Base-by-base conservation (phyloP, 768 basidiomycete genomes). In the Tephrocybe sp. region DNA sequence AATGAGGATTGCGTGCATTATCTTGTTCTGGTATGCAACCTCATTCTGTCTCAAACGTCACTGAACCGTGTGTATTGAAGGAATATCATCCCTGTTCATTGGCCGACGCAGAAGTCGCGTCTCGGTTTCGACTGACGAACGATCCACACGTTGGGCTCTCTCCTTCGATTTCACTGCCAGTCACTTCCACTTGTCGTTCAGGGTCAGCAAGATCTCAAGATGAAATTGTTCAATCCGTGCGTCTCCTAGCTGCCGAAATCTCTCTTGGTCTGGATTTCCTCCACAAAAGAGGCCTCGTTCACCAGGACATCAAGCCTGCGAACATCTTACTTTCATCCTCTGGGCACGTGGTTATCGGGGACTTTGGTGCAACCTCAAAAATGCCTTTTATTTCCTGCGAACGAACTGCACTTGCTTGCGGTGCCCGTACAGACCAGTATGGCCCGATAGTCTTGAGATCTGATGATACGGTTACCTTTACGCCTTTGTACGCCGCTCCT, bases 301-400 rank as follows among this genome's bases (percentile, higher is more conserved):
- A 86, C 56, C 79, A 82, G 33, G 83, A 85, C 57, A 78, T 88
- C 65, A 85, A 84, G 56, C 84, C 84, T 2, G 72, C 75, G 45
- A 88, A 86, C 61, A 69, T 88, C 21, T 71, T 86, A 47, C 69
- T 80, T 53, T 74, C 75, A 13, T 63, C 64, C 11, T 64, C 75
- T 36, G 77, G 77, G 15, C 73, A 75, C 40, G 65, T 65, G 15
- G 75, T 84, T 55, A 83, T 87, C 21, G 78, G 80, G 6, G 81
- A 85, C 57, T 83, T 85, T 62, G 81, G 82, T 13, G 78, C 82
- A 30, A 80, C 84, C 4, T 62, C 57, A 4, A 51, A 57, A 25
- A 57, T 68, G 40, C 65, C 60, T 33, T 44, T 43, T 23, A 22
- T 31, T 34, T 42, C 45, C 11, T 12, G 21, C 12, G 37, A 15